Percentiles rank a stretch among this genome's conserved stretches.
Evolutionary conservation across 2,329 filamentous ascomycete genomes (phyloP).

Genomic region (Mycosphaerelloides madeirae): DNA sequence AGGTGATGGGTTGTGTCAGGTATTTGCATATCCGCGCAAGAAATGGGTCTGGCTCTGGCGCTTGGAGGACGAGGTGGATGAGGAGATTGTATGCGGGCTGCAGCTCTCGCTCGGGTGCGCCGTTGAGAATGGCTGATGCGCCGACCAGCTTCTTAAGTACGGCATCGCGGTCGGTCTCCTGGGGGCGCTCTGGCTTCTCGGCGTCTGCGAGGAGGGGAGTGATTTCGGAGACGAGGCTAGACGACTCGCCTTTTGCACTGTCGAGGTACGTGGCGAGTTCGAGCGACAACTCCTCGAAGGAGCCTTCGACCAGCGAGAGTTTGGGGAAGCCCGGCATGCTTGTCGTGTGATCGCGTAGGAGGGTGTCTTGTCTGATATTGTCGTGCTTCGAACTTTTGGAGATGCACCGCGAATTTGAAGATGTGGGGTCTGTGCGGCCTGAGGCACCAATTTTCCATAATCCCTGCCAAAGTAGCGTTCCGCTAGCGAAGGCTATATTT

Average conservation of each 20-base stretch:
- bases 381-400: too few relatives aligned
- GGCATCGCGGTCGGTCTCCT: constrained; percentile 68
- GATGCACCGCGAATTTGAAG: too few relatives aligned
- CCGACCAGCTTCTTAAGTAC: constrained; percentile 84
- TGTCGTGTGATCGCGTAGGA: background rate
- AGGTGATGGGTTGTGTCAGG: constrained; percentile 79
- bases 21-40: constrained; percentile 84
- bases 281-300: constrained; percentile 84
- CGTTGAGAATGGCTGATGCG: constrained; percentile 71
- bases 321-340: constrained; percentile 58
- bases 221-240: constrained; percentile 57
- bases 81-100: constrained; percentile 95
- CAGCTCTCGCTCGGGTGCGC: constrained; percentile 92
- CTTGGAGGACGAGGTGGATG: constrained; percentile 85
- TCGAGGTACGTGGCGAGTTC: constrained; percentile 96
- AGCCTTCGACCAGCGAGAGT: constrained; percentile 76
- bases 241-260: constrained; percentile 61
- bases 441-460: too few relatives aligned
- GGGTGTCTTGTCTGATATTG: too few relatives aligned
- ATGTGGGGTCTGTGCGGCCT: too few relatives aligned
- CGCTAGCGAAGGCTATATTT: too few relatives aligned
- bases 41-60: constrained; percentile 77
- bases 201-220: constrained; percentile 58
- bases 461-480: too few relatives aligned
- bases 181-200: constrained; percentile 48